Conservation (phyloP, 169 alveolate species). For the Theileria annulata region DNA sequence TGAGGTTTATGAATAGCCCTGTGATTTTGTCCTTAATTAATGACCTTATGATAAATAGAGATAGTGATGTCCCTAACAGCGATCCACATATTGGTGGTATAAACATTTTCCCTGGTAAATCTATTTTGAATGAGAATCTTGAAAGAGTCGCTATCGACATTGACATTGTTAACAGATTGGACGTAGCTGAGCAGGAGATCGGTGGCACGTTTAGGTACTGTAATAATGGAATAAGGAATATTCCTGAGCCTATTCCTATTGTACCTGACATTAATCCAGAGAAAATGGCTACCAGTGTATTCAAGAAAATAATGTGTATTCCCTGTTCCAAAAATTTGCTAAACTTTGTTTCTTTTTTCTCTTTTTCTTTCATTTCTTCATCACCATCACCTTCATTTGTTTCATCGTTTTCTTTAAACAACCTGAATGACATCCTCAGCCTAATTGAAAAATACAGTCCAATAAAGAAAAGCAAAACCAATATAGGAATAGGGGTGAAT, state of each 20-base stretch:
- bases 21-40: slow-evolving; percentile 18
- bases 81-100: slow-evolving; percentile 11
- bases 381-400: background rate
- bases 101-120: background rate
- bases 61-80: slow-evolving; percentile 12
- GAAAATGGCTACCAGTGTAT: slow-evolving; percentile 2
- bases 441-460: slow-evolving; percentile 14
- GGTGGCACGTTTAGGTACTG: slow-evolving; percentile 16
- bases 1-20: slow-evolving; percentile 7
- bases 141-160: slow-evolving; percentile 14
- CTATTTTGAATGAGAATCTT: background rate
- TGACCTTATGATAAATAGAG: slow-evolving; percentile 17
- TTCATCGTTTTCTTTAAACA: background rate
- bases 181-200: slow-evolving; percentile 22
- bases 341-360: background rate
- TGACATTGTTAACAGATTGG: slow-evolving; percentile 11
- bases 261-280: slow-evolving; percentile 24
- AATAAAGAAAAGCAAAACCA: background rate
- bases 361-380: background rate
- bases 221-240: slow-evolving; percentile 16
- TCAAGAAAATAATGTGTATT: background rate
- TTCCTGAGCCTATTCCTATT: slow-evolving; percentile 21
- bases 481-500: background rate
- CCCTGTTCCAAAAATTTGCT: background rate
- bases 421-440: slow-evolving; percentile 4